Evolutionary conservation across 805 yeast genomes (phyloP).

Genomic region (Metschnikowia continentalis): DNA sequence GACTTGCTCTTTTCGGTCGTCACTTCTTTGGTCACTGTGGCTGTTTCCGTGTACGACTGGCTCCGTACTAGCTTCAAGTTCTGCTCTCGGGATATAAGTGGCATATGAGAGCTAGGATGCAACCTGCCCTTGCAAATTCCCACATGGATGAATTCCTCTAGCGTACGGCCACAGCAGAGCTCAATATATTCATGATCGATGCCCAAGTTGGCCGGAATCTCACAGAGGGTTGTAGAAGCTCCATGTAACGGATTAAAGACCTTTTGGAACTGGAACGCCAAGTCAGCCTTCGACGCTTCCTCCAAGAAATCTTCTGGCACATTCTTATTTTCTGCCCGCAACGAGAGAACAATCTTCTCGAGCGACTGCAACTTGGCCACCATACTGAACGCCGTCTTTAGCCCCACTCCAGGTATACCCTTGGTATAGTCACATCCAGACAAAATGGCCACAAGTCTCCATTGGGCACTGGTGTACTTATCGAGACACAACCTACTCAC

Average conservation of each 20-base stretch:
- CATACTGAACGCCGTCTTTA: constrained; percentile 65
- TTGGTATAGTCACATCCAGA: constrained; percentile 97
- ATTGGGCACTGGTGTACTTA: constrained; percentile 49
- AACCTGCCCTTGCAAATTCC: constrained; percentile 61
- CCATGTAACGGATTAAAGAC: constrained; percentile 67
- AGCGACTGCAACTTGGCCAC: constrained; percentile 49
- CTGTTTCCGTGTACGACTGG: constrained; percentile 4
- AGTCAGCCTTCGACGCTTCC: constrained; percentile 62
- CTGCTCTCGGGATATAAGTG: constrained; percentile 46
- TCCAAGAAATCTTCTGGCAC: constrained; percentile 56
- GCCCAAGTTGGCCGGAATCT: constrained; percentile 43
- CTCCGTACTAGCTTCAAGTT: constrained; percentile 19
- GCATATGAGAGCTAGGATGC: constrained; percentile 57
- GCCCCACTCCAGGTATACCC: constrained; percentile 80
- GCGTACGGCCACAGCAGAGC: constrained; percentile 44
- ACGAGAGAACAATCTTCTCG: constrained; percentile 52
- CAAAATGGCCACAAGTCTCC: constrained; percentile 74
- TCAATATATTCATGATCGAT: constrained; percentile 40
- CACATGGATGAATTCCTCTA: constrained; percentile 45
- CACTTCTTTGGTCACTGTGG: background rate
- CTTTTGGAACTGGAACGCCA: constrained; percentile 80
- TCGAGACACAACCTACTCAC: constrained; percentile 50
- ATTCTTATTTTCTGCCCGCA: constrained; percentile 58
- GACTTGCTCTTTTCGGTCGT: constrained; percentile 7
- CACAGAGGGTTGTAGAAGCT: constrained; percentile 54